These are phyloP conservation scores for Botrytis porri DNA, from an alignment of 2,329 filamentous ascomycete genomes.

Conservation along the genomic window DNA sequence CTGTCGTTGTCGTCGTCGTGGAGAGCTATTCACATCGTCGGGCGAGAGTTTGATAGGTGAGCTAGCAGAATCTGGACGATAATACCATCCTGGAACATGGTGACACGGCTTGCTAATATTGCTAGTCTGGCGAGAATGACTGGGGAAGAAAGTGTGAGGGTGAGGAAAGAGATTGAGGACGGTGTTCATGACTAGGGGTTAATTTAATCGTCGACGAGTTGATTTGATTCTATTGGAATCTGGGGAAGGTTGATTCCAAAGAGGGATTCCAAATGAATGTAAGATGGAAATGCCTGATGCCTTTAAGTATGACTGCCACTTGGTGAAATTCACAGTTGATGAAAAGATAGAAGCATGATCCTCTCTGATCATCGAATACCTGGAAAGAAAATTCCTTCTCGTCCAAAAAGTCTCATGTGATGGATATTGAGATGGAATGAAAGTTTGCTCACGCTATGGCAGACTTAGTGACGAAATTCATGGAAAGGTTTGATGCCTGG, in stretches of 20 bases:
- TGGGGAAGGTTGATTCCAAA: too few species aligned
- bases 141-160: background rate
- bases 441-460: background rate
- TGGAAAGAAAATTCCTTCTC: accelerated
- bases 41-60: background rate
- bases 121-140: background rate
- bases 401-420: background rate
- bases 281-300: background rate
- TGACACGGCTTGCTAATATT: background rate
- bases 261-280: background rate
- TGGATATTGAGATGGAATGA: background rate
- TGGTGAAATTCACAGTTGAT: background rate
- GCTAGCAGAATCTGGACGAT: background rate
- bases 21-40: background rate
- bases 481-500: background rate
- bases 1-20: background rate
- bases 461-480: background rate
- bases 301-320: background rate
- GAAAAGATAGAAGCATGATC: background rate
- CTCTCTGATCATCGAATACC: background rate
- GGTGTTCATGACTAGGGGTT: background rate
- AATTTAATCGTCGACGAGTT: too few species aligned
- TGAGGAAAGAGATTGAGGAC: background rate
- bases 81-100: background rate
- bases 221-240: too few species aligned